Conservation (phyloP, 352 stramenopile species). For the Peronospora destructor region DNA sequence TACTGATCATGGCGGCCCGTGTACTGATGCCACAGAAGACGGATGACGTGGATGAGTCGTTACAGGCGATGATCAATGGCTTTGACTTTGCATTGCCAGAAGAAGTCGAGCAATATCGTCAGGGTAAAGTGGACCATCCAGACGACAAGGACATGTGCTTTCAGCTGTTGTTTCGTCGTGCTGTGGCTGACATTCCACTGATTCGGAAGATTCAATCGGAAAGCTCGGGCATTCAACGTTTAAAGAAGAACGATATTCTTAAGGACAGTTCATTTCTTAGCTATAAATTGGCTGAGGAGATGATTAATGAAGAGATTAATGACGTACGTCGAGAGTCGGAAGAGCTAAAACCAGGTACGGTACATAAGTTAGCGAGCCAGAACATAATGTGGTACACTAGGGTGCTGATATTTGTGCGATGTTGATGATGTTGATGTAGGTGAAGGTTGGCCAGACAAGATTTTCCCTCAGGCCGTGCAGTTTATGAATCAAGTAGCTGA, state of each 20-base stretch:
- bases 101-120: slow-evolving; percentile 72
- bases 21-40: slow-evolving; percentile 68
- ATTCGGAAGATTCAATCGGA: slow-evolving; percentile 87
- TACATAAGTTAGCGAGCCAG: neutral
- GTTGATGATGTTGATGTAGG: slow-evolving; percentile 22
- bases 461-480: slow-evolving; percentile 83
- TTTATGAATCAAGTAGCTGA: slow-evolving; percentile 86
- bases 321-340: slow-evolving; percentile 74
- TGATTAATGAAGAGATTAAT: slow-evolving; percentile 86
- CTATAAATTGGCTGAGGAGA: slow-evolving; percentile 83
- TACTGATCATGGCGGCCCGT: slow-evolving; percentile 57
- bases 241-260: slow-evolving; percentile 86
- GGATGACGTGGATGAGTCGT: slow-evolving; percentile 63
- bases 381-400: too few relatives aligned
- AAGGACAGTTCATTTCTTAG: slow-evolving; percentile 84
- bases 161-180: slow-evolving; percentile 76
- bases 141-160: slow-evolving; percentile 66
- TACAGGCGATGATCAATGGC: slow-evolving; percentile 86
- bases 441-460: slow-evolving; percentile 82
- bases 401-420: neutral
- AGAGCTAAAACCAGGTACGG: slow-evolving; percentile 70
- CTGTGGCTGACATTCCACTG: slow-evolving; percentile 75
- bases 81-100: slow-evolving; percentile 83
- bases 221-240: slow-evolving; percentile 71
- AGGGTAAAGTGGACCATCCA: slow-evolving; percentile 56